These are phyloP conservation scores for Vigna nakashimae DNA, from an alignment of 306 rosid species.

Conservation along the genomic window DNA sequence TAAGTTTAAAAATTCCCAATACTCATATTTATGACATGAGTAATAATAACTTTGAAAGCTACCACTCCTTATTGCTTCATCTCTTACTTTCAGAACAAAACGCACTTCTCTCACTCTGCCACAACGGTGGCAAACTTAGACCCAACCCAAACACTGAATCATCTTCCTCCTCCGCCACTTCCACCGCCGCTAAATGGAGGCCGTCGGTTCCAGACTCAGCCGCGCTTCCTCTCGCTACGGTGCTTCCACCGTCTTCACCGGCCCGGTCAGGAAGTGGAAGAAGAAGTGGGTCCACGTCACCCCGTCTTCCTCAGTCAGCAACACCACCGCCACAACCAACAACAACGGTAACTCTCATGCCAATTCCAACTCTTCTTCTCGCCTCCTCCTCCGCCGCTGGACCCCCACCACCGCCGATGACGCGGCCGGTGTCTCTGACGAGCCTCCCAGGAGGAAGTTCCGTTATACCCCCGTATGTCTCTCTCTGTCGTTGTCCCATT, in stretches of 20 bases:
- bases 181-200: conserved; percentile 66
- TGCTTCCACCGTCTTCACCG: conserved; percentile 83
- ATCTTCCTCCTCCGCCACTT: conserved; percentile 1
- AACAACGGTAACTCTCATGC: conserved; percentile 37
- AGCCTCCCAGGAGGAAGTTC: conserved; percentile 90
- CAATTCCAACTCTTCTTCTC: conserved; percentile 49
- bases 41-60: background rate
- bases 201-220: conserved; percentile 84
- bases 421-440: conserved; percentile 53
- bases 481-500: background rate
- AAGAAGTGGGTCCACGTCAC: conserved; percentile 94
- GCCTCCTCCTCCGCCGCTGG: conserved; percentile 94
- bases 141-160: conserved; percentile 2
- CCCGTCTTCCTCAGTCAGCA: conserved; percentile 46
- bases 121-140: background rate
- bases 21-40: background rate
- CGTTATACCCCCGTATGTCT: conserved; percentile 89
- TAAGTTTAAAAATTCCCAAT: no score
- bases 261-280: conserved; percentile 96
- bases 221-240: conserved; percentile 96
- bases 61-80: background rate
- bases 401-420: conserved; percentile 61
- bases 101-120: background rate
- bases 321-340: background rate
- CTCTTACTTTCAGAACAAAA: background rate